These are phyloP conservation scores for Leishmania mexicana DNA, from an alignment of 208 protist species.

Conservation along the genomic window DNA sequence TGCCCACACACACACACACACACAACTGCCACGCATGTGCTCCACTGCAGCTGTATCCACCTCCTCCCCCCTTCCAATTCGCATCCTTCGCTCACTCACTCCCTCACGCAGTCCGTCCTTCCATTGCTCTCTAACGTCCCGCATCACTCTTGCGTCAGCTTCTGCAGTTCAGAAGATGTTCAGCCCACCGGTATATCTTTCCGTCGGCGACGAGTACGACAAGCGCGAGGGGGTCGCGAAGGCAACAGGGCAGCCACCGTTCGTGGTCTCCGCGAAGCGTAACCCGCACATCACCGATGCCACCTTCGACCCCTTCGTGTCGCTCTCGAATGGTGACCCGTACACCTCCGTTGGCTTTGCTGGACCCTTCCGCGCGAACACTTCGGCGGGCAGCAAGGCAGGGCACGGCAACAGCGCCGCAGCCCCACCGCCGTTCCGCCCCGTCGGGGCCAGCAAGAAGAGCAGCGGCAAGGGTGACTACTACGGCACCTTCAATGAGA, in stretches of 20 bases:
- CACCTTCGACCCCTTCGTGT: conserved; percentile 69
- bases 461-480: conserved; percentile 86
- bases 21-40: neutral
- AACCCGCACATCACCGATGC: conserved; percentile 77
- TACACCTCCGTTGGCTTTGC: conserved; percentile 56
- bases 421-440: conserved; percentile 57
- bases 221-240: conserved; percentile 45
- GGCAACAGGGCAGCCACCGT: conserved; percentile 34
- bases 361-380: conserved; percentile 49
- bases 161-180: conserved; percentile 48
- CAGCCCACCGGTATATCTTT: conserved; percentile 77
- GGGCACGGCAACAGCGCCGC: neutral
- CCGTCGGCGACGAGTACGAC: conserved; percentile 92
- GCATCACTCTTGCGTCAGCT: neutral
- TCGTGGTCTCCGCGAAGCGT: conserved; percentile 75
- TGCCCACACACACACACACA: neutral
- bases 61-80: neutral
- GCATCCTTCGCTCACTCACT: neutral
- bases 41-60: neutral
- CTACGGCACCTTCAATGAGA: conserved; percentile 90
- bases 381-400: neutral
- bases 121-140: neutral
- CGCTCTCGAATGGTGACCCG: conserved; percentile 75
- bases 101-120: neutral
- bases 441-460: conserved; percentile 63